Base-by-base conservation (phyloP, 164 flowering plant species). In the Magnolia officinalis region DNA sequence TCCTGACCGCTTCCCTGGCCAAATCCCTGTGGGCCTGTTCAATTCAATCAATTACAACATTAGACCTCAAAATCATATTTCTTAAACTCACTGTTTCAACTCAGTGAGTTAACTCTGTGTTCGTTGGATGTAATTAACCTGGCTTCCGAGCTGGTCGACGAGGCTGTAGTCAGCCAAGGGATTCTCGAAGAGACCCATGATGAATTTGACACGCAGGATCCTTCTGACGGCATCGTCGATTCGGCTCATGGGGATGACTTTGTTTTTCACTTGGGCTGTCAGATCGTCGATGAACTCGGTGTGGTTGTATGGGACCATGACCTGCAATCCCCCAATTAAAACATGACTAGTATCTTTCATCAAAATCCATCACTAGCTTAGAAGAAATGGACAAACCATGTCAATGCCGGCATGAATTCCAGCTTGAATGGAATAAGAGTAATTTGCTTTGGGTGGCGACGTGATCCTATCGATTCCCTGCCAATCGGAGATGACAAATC, bases 401-500 rank as follows among this genome's bases (percentile, higher is more conserved):
- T 86, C 89, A 72, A 86, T 82, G 58, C 89, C 89, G 1, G 89
- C 87, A 67, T 63, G 23, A 21, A 86, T 70, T 24, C 85, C 85
- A 65, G 81, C 78, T 67, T 83, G 76, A 26, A 86, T 74, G 9
- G 89, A 86, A 58, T 78, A 81, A 11, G 84, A 75, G 73, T 84
- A 84, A 64, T 86, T 86, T 61, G 76, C 71, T 75, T 66, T 76
- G 8, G 77, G 76, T 58, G 87, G 87, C 51, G 77, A 13, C 11
- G 89, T 86, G 13, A 85, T 85, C 55, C 82, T 75, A 65, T 86
- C 89, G 71, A 86, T 84, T 8, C 86, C 89, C 63, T 74, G 70
- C 86, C 86, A 86, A 74, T 86, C 86, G 51, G 87, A 84, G 78
- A 86, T 85, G 51, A 86, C 87, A 78, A 86, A 84, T 58, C 89